phyloP scores from a whole-genome alignment of 352 stramenopile species.

The Globisporangium okanoganense region DNA sequence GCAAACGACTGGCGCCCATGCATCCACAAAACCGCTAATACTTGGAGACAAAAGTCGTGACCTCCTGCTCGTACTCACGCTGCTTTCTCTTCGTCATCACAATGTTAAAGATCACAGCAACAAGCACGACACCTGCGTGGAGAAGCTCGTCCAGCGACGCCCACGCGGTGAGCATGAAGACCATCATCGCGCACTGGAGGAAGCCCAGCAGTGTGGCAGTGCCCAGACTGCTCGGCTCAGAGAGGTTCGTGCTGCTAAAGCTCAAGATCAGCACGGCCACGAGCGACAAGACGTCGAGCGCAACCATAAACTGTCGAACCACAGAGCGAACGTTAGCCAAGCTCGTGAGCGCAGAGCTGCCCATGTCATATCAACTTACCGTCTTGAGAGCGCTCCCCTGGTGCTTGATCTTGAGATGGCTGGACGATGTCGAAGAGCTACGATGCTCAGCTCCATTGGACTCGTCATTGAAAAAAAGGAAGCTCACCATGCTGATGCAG shows the following conservation, averaged over 20 bases:
- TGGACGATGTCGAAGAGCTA: neutral
- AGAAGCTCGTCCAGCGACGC: constrained; percentile 27
- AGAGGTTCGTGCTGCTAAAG: constrained; percentile 23
- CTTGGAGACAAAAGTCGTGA: constrained; percentile 26
- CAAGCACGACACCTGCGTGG: constrained; percentile 33
- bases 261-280: constrained; percentile 40
- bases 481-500: constrained; percentile 33
- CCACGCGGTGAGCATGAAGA: constrained; percentile 33
- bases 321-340: neutral
- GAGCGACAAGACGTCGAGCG: constrained; percentile 38
- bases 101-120: constrained; percentile 24
- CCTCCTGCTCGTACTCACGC: constrained; percentile 22
- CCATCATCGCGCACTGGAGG: constrained; percentile 37
- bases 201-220: constrained; percentile 31
- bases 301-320: constrained; percentile 36
- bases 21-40: constrained; percentile 5
- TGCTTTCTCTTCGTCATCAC: constrained; percentile 23
- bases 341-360: neutral
- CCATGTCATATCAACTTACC: neutral
- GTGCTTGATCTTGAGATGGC: constrained; percentile 4
- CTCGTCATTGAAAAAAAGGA: neutral
- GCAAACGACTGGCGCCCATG: neutral
- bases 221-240: constrained; percentile 30
- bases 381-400: constrained; percentile 9
- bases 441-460: neutral